Evolutionary conservation across 192 early-diverging fungal genomes (phyloP).

Genomic region (Coemansia sp.): DNA sequence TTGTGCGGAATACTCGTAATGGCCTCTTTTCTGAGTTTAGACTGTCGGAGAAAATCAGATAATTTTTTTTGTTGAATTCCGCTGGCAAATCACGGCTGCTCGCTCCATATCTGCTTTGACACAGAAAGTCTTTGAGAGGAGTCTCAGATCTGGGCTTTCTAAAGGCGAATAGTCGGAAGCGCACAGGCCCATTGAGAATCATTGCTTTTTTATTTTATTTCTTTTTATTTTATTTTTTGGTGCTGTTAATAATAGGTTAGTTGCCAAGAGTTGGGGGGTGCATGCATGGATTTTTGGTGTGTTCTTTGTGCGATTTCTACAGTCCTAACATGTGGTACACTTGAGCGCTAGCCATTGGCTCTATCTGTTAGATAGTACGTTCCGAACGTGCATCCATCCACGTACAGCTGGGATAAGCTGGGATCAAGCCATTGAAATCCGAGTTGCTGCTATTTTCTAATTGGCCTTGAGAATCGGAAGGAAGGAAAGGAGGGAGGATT

Average conservation of each 20-base stretch:
- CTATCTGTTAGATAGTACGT: constrained; percentile 2
- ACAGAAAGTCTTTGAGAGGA: not conserved
- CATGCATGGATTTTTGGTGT: not conserved
- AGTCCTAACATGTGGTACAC: not conserved
- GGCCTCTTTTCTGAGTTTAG: too few species aligned
- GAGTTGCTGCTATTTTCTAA: not conserved
- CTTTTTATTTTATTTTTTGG: not conserved
- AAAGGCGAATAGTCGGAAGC: not conserved
- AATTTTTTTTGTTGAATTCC: not conserved
- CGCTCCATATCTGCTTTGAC: constrained; percentile 1
- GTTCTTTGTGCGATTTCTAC: not conserved
- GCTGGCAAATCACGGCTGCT: constrained; percentile 18
- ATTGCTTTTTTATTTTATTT: not conserved
- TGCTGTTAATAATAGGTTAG: not conserved
- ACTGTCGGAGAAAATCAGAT: not conserved
- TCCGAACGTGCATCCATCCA: not conserved
- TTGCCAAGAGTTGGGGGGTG: not conserved
- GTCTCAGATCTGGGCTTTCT: not conserved
- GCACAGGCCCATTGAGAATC: not conserved
- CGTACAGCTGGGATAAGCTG: not conserved
- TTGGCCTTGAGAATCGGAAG: not conserved
- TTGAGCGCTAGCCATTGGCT: not conserved
- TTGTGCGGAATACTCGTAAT: not conserved
- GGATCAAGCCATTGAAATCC: not conserved
- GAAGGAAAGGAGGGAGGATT: not conserved